Percentiles rank a stretch among this genome's conserved stretches.
Evolutionary conservation across 2,329 filamentous ascomycete species (phyloP).

Genomic region (Gremmenia infestans): DNA sequence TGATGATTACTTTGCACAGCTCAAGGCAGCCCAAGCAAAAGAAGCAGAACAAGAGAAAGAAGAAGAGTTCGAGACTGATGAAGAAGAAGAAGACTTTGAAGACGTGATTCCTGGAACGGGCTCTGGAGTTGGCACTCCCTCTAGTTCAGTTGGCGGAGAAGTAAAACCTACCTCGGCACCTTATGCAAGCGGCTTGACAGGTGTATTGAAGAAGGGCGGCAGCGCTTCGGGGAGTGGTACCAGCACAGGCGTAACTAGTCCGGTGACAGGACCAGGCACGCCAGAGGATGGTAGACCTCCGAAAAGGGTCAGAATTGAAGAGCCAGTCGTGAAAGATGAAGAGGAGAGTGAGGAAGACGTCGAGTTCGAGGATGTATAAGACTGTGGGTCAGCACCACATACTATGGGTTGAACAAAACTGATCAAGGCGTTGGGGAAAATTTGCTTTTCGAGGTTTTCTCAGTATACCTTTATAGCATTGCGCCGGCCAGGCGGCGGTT

Average conservation of each 20-base stretch:
- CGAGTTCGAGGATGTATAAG: constrained; percentile 54
- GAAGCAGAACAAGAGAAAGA: constrained; percentile 45
- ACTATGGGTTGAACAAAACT: background rate
- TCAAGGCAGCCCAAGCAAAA: constrained; percentile 56
- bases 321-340: constrained; percentile 34
- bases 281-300: constrained; percentile 42
- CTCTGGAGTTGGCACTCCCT: constrained; percentile 27
- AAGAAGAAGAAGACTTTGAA: constrained; percentile 45
- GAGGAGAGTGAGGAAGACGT: constrained; percentile 50
- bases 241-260: constrained; percentile 30
- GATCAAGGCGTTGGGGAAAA: background rate
- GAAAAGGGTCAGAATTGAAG: constrained; percentile 60
- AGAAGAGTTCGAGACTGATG: constrained; percentile 45
- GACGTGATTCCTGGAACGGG: constrained; percentile 34
- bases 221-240: constrained; percentile 29
- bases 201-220: constrained; percentile 27
- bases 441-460: background rate
- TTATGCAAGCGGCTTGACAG: constrained; percentile 18
- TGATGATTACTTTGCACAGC: constrained; percentile 61
- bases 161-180: constrained; percentile 13
- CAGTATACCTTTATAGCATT: no score
- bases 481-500: background rate
- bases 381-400: background rate
- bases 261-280: constrained; percentile 31
- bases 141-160: constrained; percentile 23